These are phyloP conservation scores for Xylaria sp. DNA, from an alignment of 495 filamentous ascomycete genomes.

Conservation along the genomic window DNA sequence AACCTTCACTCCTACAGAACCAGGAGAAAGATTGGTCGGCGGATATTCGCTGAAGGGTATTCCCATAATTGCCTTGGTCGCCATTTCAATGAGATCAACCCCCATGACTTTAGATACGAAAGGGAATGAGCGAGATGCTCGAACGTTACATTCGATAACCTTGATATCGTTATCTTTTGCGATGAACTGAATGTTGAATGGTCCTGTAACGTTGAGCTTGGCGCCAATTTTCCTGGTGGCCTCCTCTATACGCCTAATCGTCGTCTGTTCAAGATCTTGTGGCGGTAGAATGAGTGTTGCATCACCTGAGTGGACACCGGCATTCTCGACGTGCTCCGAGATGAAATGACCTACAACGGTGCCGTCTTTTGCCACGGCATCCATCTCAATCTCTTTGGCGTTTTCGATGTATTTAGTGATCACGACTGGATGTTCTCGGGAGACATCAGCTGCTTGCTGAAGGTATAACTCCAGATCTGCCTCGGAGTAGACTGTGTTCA, in stretches of 20 bases:
- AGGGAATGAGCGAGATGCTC: constrained; percentile 94
- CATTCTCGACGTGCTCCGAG: constrained; percentile 94
- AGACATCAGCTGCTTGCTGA: constrained; percentile 86
- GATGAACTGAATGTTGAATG: constrained; percentile 99
- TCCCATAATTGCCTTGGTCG: constrained; percentile 95
- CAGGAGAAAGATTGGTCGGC: constrained; percentile 70
- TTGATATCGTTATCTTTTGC: constrained; percentile 99
- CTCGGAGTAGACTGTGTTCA: constrained; percentile 93
- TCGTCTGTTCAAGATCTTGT: constrained; percentile 90
- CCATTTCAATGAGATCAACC: constrained; percentile 97
- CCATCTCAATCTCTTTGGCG: constrained; percentile 97
- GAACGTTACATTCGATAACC: constrained; percentile 98
- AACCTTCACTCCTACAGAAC: constrained; percentile 96
- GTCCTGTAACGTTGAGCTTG: constrained; percentile 94
- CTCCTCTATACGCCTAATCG: constrained; percentile 88
- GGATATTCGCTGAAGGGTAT: constrained; percentile 84
- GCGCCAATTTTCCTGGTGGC: constrained; percentile 94
- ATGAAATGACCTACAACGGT: constrained; percentile 91
- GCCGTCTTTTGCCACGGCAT: constrained; percentile 88
- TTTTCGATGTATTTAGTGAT: constrained; percentile 99
- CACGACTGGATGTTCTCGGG: constrained; percentile 93
- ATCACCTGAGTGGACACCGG: constrained; percentile 96
- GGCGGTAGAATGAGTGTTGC: constrained; percentile 92
- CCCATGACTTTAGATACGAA: constrained; percentile 99
- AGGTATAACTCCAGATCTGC: constrained; percentile 90